Percentiles rank a stretch among this genome's conserved stretches.
phyloP scores from a whole-genome alignment of 2,329 filamentous ascomycete species.

The Fusarium anthophilum region DNA sequence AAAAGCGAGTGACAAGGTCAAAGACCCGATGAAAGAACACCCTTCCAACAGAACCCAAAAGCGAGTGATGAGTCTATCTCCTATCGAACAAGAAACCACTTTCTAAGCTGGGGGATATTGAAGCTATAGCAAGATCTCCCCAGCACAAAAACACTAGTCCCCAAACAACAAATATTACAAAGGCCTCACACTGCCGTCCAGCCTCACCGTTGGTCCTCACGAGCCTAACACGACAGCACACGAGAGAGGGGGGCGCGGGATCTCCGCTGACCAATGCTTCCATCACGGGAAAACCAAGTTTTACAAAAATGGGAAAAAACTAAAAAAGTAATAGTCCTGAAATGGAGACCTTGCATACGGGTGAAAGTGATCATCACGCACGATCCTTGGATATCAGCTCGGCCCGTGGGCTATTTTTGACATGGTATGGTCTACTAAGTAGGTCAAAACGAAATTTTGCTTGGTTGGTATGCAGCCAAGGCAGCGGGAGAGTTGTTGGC shows the following conservation, averaged over 20 bases:
- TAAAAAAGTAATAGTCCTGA: not conserved
- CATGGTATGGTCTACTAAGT: not conserved
- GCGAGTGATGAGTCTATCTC: constrained; percentile 24
- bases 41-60: constrained; percentile 10
- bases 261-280: not conserved
- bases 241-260: constrained; percentile 10
- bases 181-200: constrained; percentile 15
- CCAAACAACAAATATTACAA: constrained; percentile 3
- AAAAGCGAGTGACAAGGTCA: constrained; percentile 23
- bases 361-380: not conserved
- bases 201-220: constrained; percentile 23
- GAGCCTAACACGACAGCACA: constrained; percentile 40
- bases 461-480: constrained; percentile 13
- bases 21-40: constrained; percentile 9
- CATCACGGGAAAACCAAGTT: not conserved
- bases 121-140: constrained; percentile 40
- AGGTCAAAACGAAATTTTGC: not conserved
- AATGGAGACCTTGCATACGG: not conserved
- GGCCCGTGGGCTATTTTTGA: constrained; percentile 17
- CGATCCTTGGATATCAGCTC: not conserved
- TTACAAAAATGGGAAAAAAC: not conserved
- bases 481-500: not conserved
- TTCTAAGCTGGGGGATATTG: constrained; percentile 26
- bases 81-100: not conserved
- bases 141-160: not conserved